Percentiles rank a stretch among this genome's conserved stretches.
These are phyloP conservation scores for Mortierella antarctica DNA, from an alignment of 192 early-diverging fungal species.

Conservation along the genomic window DNA sequence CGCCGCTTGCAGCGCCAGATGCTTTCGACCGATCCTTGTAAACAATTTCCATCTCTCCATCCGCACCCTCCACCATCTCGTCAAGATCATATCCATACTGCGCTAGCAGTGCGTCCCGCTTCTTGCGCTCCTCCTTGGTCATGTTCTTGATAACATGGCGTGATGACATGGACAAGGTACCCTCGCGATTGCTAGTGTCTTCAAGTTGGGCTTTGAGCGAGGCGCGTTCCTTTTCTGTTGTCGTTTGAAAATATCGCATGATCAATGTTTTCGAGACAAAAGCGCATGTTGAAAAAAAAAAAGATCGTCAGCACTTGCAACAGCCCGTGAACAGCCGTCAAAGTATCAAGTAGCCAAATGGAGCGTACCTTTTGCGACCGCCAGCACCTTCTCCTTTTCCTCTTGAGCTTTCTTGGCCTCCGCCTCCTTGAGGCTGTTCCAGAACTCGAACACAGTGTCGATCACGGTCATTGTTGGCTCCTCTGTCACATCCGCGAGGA, in stretches of 20 bases:
- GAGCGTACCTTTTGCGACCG: conserved; percentile 46
- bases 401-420: conserved; percentile 50
- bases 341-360: not conserved
- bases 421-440: conserved; percentile 47
- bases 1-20: not conserved
- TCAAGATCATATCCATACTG: conserved; percentile 75
- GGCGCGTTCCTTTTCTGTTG: conserved; percentile 33
- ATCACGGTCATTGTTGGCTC: conserved; percentile 56
- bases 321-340: not conserved
- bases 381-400: conserved; percentile 47
- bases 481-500: conserved; percentile 70
- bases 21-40: conserved; percentile 58
- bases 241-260: not conserved
- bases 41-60: conserved; percentile 74
- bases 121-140: conserved; percentile 63
- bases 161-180: conserved; percentile 32
- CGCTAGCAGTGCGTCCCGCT: conserved; percentile 59
- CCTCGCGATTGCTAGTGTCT: conserved; percentile 21
- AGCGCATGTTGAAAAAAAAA: not conserved
- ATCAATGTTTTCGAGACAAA: not conserved
- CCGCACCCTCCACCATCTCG: conserved; percentile 63
- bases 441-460: conserved; percentile 56
- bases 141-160: conserved; percentile 54
- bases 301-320: not conserved
- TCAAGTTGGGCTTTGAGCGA: conserved; percentile 22